These are phyloP conservation scores for Phoenix dactylifera DNA, from an alignment of 176 grass and related monocot genomes.

Conservation along the genomic window DNA sequence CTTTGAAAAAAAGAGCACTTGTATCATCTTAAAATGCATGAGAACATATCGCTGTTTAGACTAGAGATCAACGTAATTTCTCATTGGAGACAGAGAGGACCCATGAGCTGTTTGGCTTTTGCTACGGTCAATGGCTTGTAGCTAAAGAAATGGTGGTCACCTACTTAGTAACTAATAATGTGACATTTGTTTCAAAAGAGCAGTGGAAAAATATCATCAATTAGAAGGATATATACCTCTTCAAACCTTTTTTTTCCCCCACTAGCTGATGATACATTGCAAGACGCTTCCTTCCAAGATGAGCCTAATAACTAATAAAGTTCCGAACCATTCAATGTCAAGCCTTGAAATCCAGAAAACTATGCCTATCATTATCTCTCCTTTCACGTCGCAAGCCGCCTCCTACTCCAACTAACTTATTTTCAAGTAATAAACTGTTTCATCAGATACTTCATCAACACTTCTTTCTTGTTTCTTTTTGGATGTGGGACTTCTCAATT, in stretches of 20 bases:
- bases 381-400: background rate
- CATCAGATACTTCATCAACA: no score
- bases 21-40: no score
- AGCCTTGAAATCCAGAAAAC: background rate
- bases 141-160: background rate
- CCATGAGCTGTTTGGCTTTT: background rate
- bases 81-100: no score
- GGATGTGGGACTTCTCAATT: no score
- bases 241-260: background rate
- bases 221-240: background rate
- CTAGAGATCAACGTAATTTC: no score
- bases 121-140: background rate
- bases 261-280: background rate
- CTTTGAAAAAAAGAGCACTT: no score
- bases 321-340: no score
- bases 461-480: no score
- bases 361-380: background rate
- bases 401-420: constrained; percentile 4
- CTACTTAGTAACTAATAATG: constrained; percentile 2
- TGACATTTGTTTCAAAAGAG: background rate
- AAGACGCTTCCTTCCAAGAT: no score
- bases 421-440: background rate
- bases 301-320: no score
- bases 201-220: background rate
- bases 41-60: no score